Evolutionary conservation across 192 early-diverging fungal species (phyloP).

Genomic region (Rhizophagus clarus): DNA sequence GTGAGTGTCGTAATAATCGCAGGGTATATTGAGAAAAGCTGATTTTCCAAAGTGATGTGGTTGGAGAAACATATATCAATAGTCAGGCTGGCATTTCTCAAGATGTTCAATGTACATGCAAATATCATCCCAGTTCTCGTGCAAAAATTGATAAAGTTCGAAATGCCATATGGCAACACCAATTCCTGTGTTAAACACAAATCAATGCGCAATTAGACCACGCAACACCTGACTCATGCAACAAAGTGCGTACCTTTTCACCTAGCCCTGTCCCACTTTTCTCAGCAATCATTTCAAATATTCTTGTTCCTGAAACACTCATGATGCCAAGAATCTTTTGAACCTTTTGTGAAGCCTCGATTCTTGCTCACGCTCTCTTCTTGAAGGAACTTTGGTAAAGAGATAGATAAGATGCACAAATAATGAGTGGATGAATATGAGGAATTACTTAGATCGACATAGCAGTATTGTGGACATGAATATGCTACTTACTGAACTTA

Average conservation of each 20-base stretch:
- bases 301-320: conserved; percentile 35
- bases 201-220: conserved; percentile 19
- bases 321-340: conserved; percentile 27
- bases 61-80: conserved; percentile 36
- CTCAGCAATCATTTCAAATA: conserved; percentile 37
- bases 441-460: not conserved
- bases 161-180: conserved; percentile 29
- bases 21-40: conserved; percentile 40
- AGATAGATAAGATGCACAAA: not conserved
- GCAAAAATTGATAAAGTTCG: conserved; percentile 37
- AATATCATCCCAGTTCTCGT: conserved; percentile 35
- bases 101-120: conserved; percentile 41
- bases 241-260: conserved; percentile 29
- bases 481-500: conserved; percentile 5
- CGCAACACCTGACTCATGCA: not conserved
- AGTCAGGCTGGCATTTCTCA: conserved; percentile 30
- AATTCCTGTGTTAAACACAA: conserved; percentile 19
- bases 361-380: conserved; percentile 29
- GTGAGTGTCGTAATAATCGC: conserved; percentile 39
- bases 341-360: conserved; percentile 15
- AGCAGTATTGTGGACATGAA: not conserved
- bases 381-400: not conserved
- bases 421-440: not conserved
- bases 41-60: conserved; percentile 36
- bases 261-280: not conserved